Evolutionary conservation across 352 stramenopile species (phyloP).

Genomic region (Phytophthora hybrid): DNA sequence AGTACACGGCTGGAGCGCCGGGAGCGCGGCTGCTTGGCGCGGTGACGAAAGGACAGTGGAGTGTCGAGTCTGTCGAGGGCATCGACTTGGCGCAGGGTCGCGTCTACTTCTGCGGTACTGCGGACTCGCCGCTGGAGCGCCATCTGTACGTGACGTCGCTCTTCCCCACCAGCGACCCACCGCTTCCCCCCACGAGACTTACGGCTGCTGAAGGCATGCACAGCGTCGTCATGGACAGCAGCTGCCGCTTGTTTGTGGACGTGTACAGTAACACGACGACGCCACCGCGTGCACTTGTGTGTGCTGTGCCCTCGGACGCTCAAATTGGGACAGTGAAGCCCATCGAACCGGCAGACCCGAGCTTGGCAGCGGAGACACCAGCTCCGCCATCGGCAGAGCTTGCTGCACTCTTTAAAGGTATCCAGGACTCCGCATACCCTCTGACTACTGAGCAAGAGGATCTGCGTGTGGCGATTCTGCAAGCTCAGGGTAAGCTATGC

Average conservation of each 20-base stretch:
- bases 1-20: conserved; percentile 63
- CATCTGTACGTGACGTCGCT: conserved; percentile 92
- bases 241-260: conserved; percentile 83
- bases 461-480: conserved; percentile 58
- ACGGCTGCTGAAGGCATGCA: conserved; percentile 90
- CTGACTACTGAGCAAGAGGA: conserved; percentile 72
- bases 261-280: conserved; percentile 84
- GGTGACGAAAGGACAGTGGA: conserved; percentile 76
- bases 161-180: conserved; percentile 49
- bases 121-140: conserved; percentile 89
- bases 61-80: conserved; percentile 85
- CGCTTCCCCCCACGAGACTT: conserved; percentile 65
- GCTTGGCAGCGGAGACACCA: conserved; percentile 9
- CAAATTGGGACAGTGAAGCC: conserved; percentile 42
- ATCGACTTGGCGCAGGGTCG: conserved; percentile 82
- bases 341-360: conserved; percentile 20
- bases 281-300: conserved; percentile 66
- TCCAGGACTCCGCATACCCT: conserved; percentile 53
- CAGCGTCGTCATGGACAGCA: conserved; percentile 91
- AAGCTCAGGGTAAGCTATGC: conserved; percentile 59
- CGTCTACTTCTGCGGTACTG: conserved; percentile 91
- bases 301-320: conserved; percentile 55
- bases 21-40: conserved; percentile 59
- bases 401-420: conserved; percentile 47
- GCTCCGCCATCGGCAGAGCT: conserved; percentile 17